Evolutionary conservation across 2,329 filamentous ascomycete species (phyloP), one percentile per base, ranked within the genome.

Genomic region (Aspergillus sp.): DNA sequence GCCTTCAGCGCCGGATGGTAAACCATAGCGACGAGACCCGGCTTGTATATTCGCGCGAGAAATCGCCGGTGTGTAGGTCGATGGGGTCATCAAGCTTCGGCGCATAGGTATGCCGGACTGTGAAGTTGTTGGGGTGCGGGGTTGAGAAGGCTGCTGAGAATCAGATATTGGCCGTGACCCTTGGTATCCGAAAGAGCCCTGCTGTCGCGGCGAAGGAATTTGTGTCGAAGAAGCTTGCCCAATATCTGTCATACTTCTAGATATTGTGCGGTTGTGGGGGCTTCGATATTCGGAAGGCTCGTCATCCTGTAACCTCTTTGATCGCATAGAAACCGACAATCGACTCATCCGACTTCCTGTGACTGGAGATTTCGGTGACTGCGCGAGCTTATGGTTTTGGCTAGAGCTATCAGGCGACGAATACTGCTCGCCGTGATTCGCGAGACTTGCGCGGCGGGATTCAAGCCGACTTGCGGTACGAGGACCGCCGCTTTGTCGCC

Each of bases 241-340:
- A 40, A 74, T 65, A 31, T 80, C 78, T 1, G 77, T 78, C 69
- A 75, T 73, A 27, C 77, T 75, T 56, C 78, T 69, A 17, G 77
- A 75, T 33, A 76, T 59, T 4, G 78, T 74, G 27, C 77, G 75
- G 40, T 57, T 66, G 31, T 66, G 66, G 4, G 70, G 66, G 33
- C 63, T 71, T 46, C 61, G 64, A 41, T 66, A 70, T 47, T 71
- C 70, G 37, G 68, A 60, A 33, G 62, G 57, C 14, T 74, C 72
- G 15, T 77, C 75, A 21, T 78, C 64, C 31, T 71, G 70, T 44
- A 70, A 61, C 39, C 74, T 70, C 58, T 74, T 72, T 48, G 68
- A 70, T 11, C 75, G 73, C 31, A 77, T 62, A 21, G 73, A 71
- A 7, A 73, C 72, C 2, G 77, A 76, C 3, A 73, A 69, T 51